Base-by-base conservation (phyloP, 306 rosid species). In the Vachellia pachyceras region DNA sequence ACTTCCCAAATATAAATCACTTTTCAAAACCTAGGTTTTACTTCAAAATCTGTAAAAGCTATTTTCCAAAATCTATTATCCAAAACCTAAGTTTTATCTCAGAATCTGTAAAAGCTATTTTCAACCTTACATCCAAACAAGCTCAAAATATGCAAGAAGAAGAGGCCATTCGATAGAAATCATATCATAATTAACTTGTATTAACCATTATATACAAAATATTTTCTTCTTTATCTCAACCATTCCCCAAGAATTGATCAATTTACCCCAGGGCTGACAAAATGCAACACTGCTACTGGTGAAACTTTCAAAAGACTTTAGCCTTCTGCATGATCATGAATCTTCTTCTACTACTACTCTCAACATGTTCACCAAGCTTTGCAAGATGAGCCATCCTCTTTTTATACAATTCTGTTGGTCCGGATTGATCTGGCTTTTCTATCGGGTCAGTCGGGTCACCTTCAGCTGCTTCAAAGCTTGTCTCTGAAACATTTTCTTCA, bases 371-470 rank as follows among this genome's bases (percentile, higher is more conserved):
- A 10, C 87, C 92, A 35, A 90, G 86, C 72, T 88, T 90, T 44
- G 82, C 86, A 80, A 90, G 80, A 84, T 90, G 92, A 49, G 84
- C 72, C 92, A 90, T 90, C 72, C 90, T 75, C 69, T 83, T 83
- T 68, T 80, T 84, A 87, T 89, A 88, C 10, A 87, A 90, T 41
- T 83, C 83, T 6, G 88, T 22, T 3, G 84, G 75, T 15, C 75
- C 83, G 1, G 9, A 7, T 35, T 81, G n/a, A 6, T 58, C 69
- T 52, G 41, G 69, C 45, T 69, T 78, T 60, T 73, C 54, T 8
- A 55, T 82, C 0, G 71, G 40, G 41, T 84, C 81, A 52, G n/a
- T 18, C 2, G 70, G 69, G 49, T 50, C 22, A 47, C 69, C 69
- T 29, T 80, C 80, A 8, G 33, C 44, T 23, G 67, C 73, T 25